Evolutionary conservation across 208 protist species (phyloP), one percentile per base, ranked within the genome.

Genomic region (Vickermania ingenoplastis): DNA sequence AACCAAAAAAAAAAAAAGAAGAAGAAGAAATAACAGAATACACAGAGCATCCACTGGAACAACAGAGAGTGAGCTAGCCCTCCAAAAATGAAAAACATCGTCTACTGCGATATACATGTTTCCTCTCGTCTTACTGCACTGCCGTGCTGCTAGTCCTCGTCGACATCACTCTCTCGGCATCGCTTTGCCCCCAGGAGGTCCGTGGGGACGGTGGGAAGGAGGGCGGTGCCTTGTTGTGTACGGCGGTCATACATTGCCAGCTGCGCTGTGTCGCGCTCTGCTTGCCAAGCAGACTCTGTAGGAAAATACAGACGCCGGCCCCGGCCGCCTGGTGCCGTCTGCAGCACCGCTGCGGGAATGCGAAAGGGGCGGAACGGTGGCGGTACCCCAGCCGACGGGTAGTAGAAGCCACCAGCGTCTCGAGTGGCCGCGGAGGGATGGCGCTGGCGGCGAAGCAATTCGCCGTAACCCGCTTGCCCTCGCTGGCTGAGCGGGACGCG

Each of bases 401-500:
- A 88, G 41, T 83, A 79, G 3, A 41, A 2, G 11, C 63, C 63
- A 53, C 41, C 53, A 3, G 17, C 30, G 13, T 23, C 31, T 27
- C 24, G 2, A 45, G 5, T 4, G 45, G 17, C 51, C 24, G 61
- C 61, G 49, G 55, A 31, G 51, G 53, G 11, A 36, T 54, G 41
- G 4, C 31, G 53, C 14, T 45, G 24, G 24, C 71, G 72, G 52
- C 59, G 71, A 45, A 64, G 71, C 31, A 85, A 73, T 0, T 81
- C 63, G 55, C 79, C 80, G 54, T 81, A 87, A 26, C 80, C 82
- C 31, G 50, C 25, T 7, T 45, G 7, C 7, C 36, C 36, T 22
- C 86, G 81, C 45, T 89, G 79, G 13, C 57, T 61, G 26, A 89
- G 59, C 51, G 86, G 73, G 68, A 69, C 63, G 53, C 65, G 64